Base-by-base conservation (phyloP, 345 rosid genomes). In the Eucalyptus marginata region DNA sequence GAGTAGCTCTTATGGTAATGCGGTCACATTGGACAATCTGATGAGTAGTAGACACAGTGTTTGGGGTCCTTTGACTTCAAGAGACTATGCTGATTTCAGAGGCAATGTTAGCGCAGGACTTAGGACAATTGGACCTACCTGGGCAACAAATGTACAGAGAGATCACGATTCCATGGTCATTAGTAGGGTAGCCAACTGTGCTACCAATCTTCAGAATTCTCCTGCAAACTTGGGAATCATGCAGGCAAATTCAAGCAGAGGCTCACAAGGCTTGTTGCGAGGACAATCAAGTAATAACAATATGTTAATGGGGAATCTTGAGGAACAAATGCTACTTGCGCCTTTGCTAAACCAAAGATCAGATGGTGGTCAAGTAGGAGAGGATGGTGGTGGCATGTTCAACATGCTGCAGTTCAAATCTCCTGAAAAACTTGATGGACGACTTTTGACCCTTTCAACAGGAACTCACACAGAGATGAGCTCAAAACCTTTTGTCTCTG, bases 371-470 rank as follows among this genome's bases (percentile, higher is more conserved):
- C 90, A 90, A 66, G 83, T 46, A 52, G 89, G 59, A 85, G 88
- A 66, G 58, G n/a, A 88, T 87, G 64, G 14, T 27, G 76, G 29
- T 76, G 47, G 43, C 83, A 76, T 76, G 83, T 76, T 24, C 27
- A 31, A 43, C 64, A 54, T 64, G 80, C 58, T 51, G 89, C 62
- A 40, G 36, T 47, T 62, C 49, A 87, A 51, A 87, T 44, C 86
- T 87, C 87, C 86, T 31, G 87, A 88, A 87, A 79, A 85, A 27
- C 89, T 89, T 49, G 89, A 90, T 92, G 93, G 90, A 40, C 86
- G 80, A 86, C 86, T 86, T 88, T 90, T 89, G 81, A 90, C 86
- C 52, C 90, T 89, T 86, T 90, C 90, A 58, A 86, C 49, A 59
- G 89, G 92, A 33, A 40, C 40, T 87, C 56, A 71, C 88, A 47